Conservation (phyloP, 1,284 basidiomycete species). For the Cystobasidiaceae sp. region DNA sequence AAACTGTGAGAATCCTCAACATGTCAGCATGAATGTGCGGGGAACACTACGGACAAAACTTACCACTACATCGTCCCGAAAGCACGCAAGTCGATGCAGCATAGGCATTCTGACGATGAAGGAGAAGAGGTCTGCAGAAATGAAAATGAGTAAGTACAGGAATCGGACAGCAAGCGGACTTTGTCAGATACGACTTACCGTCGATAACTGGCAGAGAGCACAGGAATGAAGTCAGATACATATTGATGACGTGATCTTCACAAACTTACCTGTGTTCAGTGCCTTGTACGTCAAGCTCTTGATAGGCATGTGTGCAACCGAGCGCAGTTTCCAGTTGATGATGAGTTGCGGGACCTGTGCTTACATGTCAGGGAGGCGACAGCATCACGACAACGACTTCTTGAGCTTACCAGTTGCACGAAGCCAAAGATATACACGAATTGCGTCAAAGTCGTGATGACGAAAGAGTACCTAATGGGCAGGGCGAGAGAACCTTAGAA, state of each 20-base stretch:
- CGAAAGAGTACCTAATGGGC: constrained; percentile 56
- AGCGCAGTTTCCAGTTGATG: constrained; percentile 52
- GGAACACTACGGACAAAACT: not conserved
- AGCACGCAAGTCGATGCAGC: constrained; percentile 81
- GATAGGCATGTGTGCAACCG: constrained; percentile 88
- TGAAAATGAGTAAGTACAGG: not conserved
- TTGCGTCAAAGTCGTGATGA: constrained; percentile 60
- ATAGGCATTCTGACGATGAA: constrained; percentile 96
- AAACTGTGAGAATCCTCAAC: not conserved
- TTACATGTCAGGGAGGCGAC: not conserved
- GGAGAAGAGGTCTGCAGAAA: constrained; percentile 34
- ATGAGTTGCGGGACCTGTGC: constrained; percentile 48
- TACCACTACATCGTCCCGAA: constrained; percentile 51
- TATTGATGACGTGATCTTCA: not conserved
- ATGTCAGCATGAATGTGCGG: not conserved
- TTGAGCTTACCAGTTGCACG: constrained; percentile 53
- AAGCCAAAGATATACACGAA: constrained; percentile 93
- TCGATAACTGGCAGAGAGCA: not conserved
- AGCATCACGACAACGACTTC: not conserved
- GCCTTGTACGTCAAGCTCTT: constrained; percentile 92
- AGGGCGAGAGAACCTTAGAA: not conserved
- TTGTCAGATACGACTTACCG: not conserved
- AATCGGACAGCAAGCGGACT: not conserved
- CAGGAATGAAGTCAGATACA: not conserved
- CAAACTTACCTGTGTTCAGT: constrained; percentile 44